Base-by-base conservation (phyloP, 2,329 filamentous ascomycete genomes). In the Ilyonectria mors-panacis region DNA sequence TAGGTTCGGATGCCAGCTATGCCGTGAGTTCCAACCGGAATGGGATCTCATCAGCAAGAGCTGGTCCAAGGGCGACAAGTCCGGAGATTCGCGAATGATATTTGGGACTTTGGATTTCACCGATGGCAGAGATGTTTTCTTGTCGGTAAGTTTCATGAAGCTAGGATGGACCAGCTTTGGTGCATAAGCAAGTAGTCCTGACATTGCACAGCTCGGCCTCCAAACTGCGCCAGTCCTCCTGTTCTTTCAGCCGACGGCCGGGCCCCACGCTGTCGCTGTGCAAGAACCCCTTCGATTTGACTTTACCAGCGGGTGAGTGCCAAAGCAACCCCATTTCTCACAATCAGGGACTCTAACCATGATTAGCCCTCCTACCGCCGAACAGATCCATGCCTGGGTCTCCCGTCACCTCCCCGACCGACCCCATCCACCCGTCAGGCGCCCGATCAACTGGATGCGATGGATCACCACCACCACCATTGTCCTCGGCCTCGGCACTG, bases 211-310 rank as follows among this genome's bases (percentile, higher is more conserved):
- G 95, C 88, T 98, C 74, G 91, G 93, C 81, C 90, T 99, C 47
- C 94, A 97, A 90, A 98, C 95, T 53, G 96, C 96, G 7, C 96
- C 96, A 1, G 92, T 98, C 44, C 87, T 99, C 48, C 84, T 98
- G 50, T 85, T 97, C 72, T 98, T 96, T 85, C 93, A 90, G 69
- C 94, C 96, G 26, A 98, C 95, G 6, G 83, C 87, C 63, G 96
- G 96, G 19, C 92, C 93, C 28, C 88, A 94, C 80, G 94, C 95
- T 58, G 92, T 89, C 72, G 77, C 89, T 51, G 89, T 92, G 63
- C 81, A 85, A 58, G 88, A 92, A 17, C 94, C 95, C 35, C 73
- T 92, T 48, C 90, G 94, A 83, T 96, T 93, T 79, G 95, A 98
- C 80, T 98, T 99, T 77, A 91, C 88, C 44, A 87, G 82, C 72